Conservation (phyloP, 306 rosid species). For the Glycine latifolia region DNA sequence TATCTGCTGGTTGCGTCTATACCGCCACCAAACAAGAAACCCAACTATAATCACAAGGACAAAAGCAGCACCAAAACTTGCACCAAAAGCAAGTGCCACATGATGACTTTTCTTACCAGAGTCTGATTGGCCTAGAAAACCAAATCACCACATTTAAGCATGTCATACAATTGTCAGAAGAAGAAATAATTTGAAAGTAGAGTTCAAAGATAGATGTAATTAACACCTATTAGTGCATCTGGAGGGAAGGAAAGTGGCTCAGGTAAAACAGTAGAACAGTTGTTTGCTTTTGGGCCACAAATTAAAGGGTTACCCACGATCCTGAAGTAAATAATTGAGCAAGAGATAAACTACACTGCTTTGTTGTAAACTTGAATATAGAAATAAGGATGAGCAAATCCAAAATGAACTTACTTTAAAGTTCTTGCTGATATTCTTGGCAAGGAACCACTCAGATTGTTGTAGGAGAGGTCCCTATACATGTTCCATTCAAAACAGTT, state of each 20-base stretch:
- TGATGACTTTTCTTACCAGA: slow-evolving; percentile 65
- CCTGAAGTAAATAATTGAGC: slow-evolving; percentile 52
- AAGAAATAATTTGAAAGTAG: slow-evolving; percentile 15
- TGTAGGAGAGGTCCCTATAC: slow-evolving; percentile 90
- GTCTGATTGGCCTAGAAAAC: slow-evolving; percentile 66
- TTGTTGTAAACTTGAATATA: slow-evolving; percentile 25
- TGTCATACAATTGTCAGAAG: slow-evolving; percentile 33
- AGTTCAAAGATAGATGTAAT: slow-evolving; percentile 13
- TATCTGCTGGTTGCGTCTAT: slow-evolving; percentile 89
- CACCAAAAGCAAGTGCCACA: slow-evolving; percentile 80
- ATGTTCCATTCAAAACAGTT: slow-evolving; percentile 40
- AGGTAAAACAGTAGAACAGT: slow-evolving; percentile 81
- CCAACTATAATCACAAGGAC: slow-evolving; percentile 64
- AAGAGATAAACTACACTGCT: slow-evolving; percentile 11
- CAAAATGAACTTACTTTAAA: slow-evolving; percentile 72
- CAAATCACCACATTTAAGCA: slow-evolving; percentile 44
- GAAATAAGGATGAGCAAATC: slow-evolving; percentile 10
- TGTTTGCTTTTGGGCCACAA: slow-evolving; percentile 80
- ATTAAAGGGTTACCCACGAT: slow-evolving; percentile 89
- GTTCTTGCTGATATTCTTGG: slow-evolving; percentile 93
- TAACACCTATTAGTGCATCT: slow-evolving; percentile 69
- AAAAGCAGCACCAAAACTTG: slow-evolving; percentile 85
- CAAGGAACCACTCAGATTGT: slow-evolving; percentile 89
- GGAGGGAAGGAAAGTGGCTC: slow-evolving; percentile 95
- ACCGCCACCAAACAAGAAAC: slow-evolving; percentile 87